These are phyloP conservation scores for Sungouiozyma intestinalis DNA, from an alignment of 805 yeast genomes.

Conservation along the genomic window DNA sequence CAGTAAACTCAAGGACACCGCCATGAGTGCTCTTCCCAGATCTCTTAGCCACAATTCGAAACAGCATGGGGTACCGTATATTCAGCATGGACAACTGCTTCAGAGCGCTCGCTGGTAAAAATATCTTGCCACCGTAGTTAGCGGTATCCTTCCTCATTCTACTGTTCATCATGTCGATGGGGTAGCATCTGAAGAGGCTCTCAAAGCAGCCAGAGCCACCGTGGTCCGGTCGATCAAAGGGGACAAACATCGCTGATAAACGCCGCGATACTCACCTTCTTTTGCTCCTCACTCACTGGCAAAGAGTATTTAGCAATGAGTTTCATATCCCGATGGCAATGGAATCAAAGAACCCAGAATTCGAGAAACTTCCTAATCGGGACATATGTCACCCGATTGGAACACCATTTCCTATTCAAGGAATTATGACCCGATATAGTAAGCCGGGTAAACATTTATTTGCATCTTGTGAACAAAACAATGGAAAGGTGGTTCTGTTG, in stretches of 20 bases:
- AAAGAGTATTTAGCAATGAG: no score
- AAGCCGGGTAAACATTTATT: not conserved
- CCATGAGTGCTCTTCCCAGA: slow-evolving; percentile 59
- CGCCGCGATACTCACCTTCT: no score
- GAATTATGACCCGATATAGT: not conserved
- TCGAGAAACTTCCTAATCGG: not conserved
- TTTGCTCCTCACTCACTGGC: no score
- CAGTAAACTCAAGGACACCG: slow-evolving; percentile 92
- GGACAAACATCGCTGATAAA: not conserved
- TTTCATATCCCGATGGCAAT: no score
- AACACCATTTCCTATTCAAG: not conserved
- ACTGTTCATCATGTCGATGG: slow-evolving; percentile 84
- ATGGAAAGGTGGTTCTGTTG: no score
- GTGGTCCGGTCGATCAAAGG: not conserved
- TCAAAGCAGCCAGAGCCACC: slow-evolving; percentile 46
- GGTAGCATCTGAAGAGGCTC: slow-evolving; percentile 87
- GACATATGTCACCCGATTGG: not conserved
- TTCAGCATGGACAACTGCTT: slow-evolving; percentile 82
- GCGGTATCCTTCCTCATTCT: slow-evolving; percentile 59
- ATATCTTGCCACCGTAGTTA: slow-evolving; percentile 92
- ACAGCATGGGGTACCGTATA: slow-evolving; percentile 93
- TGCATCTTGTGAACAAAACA: not conserved
- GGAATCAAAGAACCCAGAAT: not conserved
- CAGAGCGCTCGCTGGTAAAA: slow-evolving; percentile 86
- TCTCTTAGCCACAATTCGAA: slow-evolving; percentile 64